Percentiles rank a stretch among this genome's conserved stretches.
Conservation (phyloP, 257 asterid species). For the Solanum chiquidenum region DNA sequence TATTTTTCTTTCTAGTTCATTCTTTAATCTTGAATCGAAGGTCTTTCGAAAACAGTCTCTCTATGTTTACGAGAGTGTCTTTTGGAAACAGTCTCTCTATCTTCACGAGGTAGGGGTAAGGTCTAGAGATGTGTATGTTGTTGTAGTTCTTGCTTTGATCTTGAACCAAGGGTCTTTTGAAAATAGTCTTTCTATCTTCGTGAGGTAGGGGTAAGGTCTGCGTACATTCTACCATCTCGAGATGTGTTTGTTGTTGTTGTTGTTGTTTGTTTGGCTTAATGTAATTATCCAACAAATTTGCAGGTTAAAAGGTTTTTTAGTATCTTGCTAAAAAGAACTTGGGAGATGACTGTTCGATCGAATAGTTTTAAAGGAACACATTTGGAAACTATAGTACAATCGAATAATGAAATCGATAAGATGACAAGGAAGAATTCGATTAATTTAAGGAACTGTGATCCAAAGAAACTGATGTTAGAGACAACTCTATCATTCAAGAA, state of each 20-base stretch:
- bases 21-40: background rate
- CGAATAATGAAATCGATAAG: constrained; percentile 15
- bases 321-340: background rate
- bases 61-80: background rate
- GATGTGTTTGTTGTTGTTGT: background rate
- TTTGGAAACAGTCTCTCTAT: background rate
- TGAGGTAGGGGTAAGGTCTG: background rate
- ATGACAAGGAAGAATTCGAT: constrained; percentile 51
- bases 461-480: constrained; percentile 45
- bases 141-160: background rate
- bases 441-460: constrained; percentile 46
- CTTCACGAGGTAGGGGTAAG: background rate
- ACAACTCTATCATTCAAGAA: constrained; percentile 60
- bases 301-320: background rate
- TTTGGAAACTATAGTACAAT: constrained; percentile 11
- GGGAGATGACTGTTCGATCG: constrained; percentile 22
- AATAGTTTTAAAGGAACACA: constrained; percentile 23
- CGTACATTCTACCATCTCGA: background rate
- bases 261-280: background rate
- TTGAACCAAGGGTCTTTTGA: background rate
- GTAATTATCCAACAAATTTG: background rate
- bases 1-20: background rate
- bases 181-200: background rate
- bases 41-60: background rate
- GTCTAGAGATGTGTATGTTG: background rate